Conservation (phyloP, 768 basidiomycete species). For the Bullera alba region DNA sequence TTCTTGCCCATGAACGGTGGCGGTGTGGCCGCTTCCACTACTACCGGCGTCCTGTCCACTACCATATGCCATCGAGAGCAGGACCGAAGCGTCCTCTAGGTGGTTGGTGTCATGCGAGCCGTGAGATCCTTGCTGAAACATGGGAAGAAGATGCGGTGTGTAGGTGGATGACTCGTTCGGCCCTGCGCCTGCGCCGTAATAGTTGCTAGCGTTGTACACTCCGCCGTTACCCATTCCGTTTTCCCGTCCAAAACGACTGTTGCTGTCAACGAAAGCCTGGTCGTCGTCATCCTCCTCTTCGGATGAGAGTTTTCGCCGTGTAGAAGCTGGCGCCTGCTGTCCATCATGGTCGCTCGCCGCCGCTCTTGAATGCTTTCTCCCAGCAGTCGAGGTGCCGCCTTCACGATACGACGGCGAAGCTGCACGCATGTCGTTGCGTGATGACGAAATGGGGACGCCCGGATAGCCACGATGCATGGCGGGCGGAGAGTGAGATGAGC, state of each 20-base stretch:
- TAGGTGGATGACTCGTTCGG: constrained; percentile 21
- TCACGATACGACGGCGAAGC: constrained; percentile 16
- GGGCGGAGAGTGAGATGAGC: constrained; percentile 27
- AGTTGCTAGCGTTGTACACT: constrained; percentile 17
- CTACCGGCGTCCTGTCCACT: constrained; percentile 8
- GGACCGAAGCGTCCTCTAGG: constrained; percentile 43
- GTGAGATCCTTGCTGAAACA: constrained; percentile 25
- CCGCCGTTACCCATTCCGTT: constrained; percentile 22
- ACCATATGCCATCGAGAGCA: constrained; percentile 44
- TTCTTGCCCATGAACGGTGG: constrained; percentile 7
- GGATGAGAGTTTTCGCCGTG: too few species aligned
- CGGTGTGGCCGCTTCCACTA: constrained; percentile 3
- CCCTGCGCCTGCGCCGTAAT: constrained; percentile 9
- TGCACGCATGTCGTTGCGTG: constrained; percentile 30
- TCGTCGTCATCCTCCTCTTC: constrained; percentile 24
- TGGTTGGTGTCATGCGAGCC: constrained; percentile 26
- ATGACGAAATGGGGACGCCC: constrained; percentile 34
- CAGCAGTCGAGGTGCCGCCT: constrained; percentile 7
- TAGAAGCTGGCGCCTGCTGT: constrained; percentile 5
- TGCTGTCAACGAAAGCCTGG: constrained; percentile 11
- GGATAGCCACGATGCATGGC: constrained; percentile 25
- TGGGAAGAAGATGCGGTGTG: constrained; percentile 36
- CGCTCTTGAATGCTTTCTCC: too few species aligned
- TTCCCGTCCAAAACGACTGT: constrained; percentile 11
- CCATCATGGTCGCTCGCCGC: too few species aligned